These are phyloP conservation scores for Whalleya microplaca DNA, from an alignment of 2,329 filamentous ascomycete genomes.

Conservation along the genomic window DNA sequence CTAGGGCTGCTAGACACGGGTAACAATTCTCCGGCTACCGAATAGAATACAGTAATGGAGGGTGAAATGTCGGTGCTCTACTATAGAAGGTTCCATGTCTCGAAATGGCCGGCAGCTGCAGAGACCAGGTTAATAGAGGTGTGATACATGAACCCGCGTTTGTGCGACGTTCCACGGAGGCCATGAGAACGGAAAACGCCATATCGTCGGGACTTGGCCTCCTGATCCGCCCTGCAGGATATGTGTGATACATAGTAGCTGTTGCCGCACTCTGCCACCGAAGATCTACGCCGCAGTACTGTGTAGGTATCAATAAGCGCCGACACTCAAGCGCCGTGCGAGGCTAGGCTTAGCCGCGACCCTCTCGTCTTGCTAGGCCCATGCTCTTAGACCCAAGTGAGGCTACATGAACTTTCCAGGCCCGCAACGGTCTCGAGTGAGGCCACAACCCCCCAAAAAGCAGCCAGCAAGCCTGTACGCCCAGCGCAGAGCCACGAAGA, in stretches of 20 bases:
- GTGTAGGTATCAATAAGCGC: slow-evolving; percentile 2
- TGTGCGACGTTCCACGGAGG: not conserved
- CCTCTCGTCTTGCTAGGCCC: not conserved
- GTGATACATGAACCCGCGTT: not conserved
- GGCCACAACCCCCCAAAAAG: not conserved
- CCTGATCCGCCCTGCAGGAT: not conserved
- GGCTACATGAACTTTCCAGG: not conserved
- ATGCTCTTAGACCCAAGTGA: not conserved
- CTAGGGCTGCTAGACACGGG: not conserved
- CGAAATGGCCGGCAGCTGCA: not conserved
- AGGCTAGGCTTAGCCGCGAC: not conserved
- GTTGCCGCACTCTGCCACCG: not conserved
- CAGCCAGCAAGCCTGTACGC: not conserved
- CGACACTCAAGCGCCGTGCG: not conserved
- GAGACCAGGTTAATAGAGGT: not conserved
- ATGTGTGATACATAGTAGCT: slow-evolving; percentile 1
- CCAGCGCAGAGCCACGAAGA: not conserved
- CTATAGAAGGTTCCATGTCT: not conserved
- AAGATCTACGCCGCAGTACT: not conserved
- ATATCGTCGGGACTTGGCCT: not conserved
- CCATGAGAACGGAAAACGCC: not conserved
- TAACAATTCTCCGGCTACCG: not conserved
- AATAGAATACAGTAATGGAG: not conserved
- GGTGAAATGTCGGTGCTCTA: not conserved
- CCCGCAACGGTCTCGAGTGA: not conserved